These are phyloP conservation scores for Gnaphalium uliginosum DNA, from an alignment of 129 eudicot genomes.

Conservation along the genomic window DNA sequence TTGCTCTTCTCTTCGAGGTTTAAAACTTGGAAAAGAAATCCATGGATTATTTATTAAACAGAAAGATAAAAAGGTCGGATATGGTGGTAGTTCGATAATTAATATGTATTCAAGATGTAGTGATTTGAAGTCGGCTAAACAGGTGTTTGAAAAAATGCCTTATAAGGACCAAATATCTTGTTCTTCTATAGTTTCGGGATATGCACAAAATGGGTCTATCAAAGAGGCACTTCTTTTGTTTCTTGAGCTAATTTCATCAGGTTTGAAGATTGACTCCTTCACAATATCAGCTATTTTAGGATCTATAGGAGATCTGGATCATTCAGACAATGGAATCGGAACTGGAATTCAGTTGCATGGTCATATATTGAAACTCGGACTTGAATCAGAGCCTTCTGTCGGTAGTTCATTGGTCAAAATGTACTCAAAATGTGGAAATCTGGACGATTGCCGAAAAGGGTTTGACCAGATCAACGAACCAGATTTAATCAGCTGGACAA, in stretches of 20 bases:
- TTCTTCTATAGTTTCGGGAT: conserved; percentile 77
- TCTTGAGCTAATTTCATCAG: conserved; percentile 45
- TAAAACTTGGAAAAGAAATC: conserved; percentile 68
- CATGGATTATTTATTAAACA: conserved; percentile 54
- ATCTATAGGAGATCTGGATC: conserved; percentile 40
- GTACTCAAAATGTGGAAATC: conserved; percentile 71
- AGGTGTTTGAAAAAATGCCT: conserved; percentile 46
- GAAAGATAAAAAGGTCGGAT: conserved; percentile 22
- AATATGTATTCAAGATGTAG: conserved; percentile 86
- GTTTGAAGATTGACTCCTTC: conserved; percentile 52
- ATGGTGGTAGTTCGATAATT: conserved; percentile 57
- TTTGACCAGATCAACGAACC: conserved; percentile 53
- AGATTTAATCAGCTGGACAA: conserved; percentile 76
- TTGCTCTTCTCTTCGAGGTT: conserved; percentile 43
- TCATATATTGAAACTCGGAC: conserved; percentile 50
- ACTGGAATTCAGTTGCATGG: conserved; percentile 54
- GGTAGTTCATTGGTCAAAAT: conserved; percentile 74
- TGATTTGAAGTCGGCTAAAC: conserved; percentile 51
- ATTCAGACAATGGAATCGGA: conserved; percentile 25
- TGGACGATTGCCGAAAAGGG: conserved; percentile 50
- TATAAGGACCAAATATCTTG: conserved; percentile 54
- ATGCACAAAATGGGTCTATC: conserved; percentile 51
- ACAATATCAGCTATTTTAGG: conserved; percentile 67
- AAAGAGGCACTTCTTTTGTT: conserved; percentile 61
- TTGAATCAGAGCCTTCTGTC: conserved; percentile 53